phyloP scores from a whole-genome alignment of 164 flowering plant genomes.

The Stephania japonica region DNA sequence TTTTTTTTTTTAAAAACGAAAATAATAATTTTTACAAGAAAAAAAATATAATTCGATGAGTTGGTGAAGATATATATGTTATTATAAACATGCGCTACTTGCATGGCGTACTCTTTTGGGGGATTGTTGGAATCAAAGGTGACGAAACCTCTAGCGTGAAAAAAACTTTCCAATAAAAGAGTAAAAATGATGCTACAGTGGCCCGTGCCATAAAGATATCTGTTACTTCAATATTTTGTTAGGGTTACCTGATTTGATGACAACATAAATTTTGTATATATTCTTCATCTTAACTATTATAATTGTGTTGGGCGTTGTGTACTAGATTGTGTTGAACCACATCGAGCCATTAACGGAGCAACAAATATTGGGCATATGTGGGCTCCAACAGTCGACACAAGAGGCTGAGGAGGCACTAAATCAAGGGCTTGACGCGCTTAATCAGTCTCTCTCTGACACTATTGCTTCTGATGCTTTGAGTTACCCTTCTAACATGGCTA shows the following conservation, averaged over 20 bases:
- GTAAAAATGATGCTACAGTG: constrained; percentile 23
- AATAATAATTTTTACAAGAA: neutral
- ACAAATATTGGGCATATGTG: constrained; percentile 73
- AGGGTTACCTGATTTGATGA: neutral
- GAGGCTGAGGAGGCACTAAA: constrained; percentile 87
- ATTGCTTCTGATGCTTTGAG: constrained; percentile 67
- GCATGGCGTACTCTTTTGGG: constrained; percentile 26
- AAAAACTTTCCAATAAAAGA: constrained; percentile 27
- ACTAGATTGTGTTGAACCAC: constrained; percentile 55
- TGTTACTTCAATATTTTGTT: constrained; percentile 25
- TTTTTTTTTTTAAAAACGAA: no score
- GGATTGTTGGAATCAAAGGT: constrained; percentile 22
- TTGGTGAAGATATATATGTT: neutral
- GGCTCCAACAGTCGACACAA: constrained; percentile 81
- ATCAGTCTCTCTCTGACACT: constrained; percentile 74
- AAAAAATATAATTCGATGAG: neutral
- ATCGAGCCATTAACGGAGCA: constrained; percentile 90
- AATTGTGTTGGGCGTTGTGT: neutral
- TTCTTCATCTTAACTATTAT: neutral
- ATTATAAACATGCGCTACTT: constrained; percentile 4
- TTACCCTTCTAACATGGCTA: constrained; percentile 67
- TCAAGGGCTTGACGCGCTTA: constrained; percentile 76
- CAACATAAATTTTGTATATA: constrained; percentile 10
- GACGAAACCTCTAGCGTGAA: constrained; percentile 31
- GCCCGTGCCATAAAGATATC: constrained; percentile 32